phyloP scores from a whole-genome alignment of 768 basidiomycete species.

The Trametes cingulata region DNA sequence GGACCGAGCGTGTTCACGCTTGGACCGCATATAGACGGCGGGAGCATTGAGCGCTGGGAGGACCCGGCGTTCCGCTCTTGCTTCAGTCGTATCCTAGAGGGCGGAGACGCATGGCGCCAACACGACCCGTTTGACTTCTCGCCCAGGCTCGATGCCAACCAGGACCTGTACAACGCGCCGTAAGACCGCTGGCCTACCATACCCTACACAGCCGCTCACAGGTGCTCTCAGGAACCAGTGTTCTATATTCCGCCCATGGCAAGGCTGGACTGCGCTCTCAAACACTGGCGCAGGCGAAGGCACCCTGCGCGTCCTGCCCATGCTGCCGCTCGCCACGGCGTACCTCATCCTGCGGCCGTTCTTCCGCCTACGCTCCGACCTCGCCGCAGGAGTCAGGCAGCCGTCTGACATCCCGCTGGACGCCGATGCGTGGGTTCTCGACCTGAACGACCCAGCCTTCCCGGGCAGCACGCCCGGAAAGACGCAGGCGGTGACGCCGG shows the following conservation, averaged over 20 bases:
- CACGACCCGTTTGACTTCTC: conserved; percentile 68
- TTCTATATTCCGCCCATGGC: conserved; percentile 50
- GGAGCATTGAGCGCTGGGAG: conserved; percentile 78
- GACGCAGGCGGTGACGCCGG: conserved; percentile 49
- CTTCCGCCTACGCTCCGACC: conserved; percentile 52
- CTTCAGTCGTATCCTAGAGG: conserved; percentile 55
- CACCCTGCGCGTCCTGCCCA: conserved; percentile 66
- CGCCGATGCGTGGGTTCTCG: conserved; percentile 31
- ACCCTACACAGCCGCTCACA: background rate
- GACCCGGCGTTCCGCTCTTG: conserved; percentile 56
- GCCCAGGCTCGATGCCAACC: conserved; percentile 56
- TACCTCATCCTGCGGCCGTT: conserved; percentile 78
- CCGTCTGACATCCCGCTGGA: conserved; percentile 21
- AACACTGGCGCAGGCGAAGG: conserved; percentile 65
- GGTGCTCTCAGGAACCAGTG: conserved; percentile 23
- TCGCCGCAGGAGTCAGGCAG: conserved; percentile 18
- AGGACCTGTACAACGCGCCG: conserved; percentile 64
- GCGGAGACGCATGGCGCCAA: conserved; percentile 47
- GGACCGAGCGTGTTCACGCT: conserved; percentile 69
- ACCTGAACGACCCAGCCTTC: conserved; percentile 29
- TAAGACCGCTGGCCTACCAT: conserved; percentile 30
- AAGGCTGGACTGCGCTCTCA: conserved; percentile 55
- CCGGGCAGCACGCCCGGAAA: conserved; percentile 29
- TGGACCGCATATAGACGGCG: conserved; percentile 65
- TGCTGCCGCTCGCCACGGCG: conserved; percentile 62